Conservation (phyloP, 352 stramenopile genomes). For the Pythium vanterpoolii region DNA sequence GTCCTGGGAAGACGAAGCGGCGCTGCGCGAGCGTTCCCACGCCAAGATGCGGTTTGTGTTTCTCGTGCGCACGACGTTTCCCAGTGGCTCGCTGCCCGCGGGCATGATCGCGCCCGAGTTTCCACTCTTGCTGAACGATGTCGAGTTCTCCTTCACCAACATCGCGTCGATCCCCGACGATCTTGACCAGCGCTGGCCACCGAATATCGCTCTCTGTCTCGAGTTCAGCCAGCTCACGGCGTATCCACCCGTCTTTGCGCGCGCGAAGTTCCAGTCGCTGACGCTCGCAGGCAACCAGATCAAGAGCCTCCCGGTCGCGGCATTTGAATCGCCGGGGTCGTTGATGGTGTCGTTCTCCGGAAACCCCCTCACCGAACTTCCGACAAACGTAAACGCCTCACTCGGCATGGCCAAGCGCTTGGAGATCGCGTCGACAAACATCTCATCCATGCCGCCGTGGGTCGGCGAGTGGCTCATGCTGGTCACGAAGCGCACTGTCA, state of each 20-base stretch:
- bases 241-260: slow-evolving; percentile 7
- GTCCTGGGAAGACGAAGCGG: slow-evolving; percentile 25
- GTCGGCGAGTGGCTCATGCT: not conserved
- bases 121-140: slow-evolving; percentile 25
- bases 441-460: not conserved
- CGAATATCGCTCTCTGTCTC: slow-evolving; percentile 2
- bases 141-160: slow-evolving; percentile 43
- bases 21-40: slow-evolving; percentile 23
- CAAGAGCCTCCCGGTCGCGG: not conserved
- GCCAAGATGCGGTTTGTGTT: slow-evolving; percentile 28
- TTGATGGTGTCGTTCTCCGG: not conserved
- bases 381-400: not conserved
- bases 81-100: slow-evolving; percentile 24
- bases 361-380: not conserved
- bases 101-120: slow-evolving; percentile 37
- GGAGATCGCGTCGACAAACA: not conserved
- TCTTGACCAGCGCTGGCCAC: slow-evolving; percentile 31
- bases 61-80: slow-evolving; percentile 35
- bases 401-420: not conserved
- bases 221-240: slow-evolving; percentile 11
- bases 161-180: slow-evolving; percentile 29
- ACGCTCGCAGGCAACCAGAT: slow-evolving; percentile 9
- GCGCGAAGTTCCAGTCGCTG: slow-evolving; percentile 1
- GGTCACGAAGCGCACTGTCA: not conserved
- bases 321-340: not conserved